Evolutionary conservation across 2,329 filamentous ascomycete genomes (phyloP).

Genomic region (Calonectria pauciramosa): DNA sequence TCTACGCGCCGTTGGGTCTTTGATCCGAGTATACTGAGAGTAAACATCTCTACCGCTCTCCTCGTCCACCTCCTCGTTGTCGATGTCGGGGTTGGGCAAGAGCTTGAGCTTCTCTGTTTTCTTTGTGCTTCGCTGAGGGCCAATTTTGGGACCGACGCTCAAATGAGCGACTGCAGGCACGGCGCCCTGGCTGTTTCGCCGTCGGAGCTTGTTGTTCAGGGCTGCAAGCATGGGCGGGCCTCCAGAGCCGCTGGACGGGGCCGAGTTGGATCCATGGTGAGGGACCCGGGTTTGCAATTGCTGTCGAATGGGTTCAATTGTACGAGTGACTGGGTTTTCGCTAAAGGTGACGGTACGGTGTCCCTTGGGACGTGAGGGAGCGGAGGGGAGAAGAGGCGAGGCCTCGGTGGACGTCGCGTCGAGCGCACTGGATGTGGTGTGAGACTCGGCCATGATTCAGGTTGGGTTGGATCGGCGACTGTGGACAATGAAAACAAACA

Average conservation of each 20-base stretch:
- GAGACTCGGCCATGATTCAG: constrained; percentile 44
- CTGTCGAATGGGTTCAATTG: constrained; percentile 65
- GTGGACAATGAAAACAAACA: constrained; percentile 18
- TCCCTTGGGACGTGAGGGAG: constrained; percentile 57
- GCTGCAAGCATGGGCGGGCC: constrained; percentile 77
- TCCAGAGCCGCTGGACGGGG: constrained; percentile 49
- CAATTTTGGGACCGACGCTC: constrained; percentile 76
- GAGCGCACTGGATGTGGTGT: constrained; percentile 33
- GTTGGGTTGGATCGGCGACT: constrained; percentile 24
- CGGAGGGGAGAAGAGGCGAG: constrained; percentile 52
- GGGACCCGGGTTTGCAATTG: constrained; percentile 46
- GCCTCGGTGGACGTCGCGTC: constrained; percentile 47
- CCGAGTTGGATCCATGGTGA: constrained; percentile 39
- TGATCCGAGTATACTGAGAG: constrained; percentile 97
- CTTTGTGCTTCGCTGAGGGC: constrained; percentile 94
- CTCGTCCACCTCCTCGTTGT: constrained; percentile 82
- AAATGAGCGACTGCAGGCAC: constrained; percentile 54
- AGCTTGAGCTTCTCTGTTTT: constrained; percentile 97
- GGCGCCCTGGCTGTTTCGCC: constrained; percentile 84
- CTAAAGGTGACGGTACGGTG: constrained; percentile 83
- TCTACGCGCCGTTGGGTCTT: constrained; percentile 91
- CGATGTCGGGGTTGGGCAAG: constrained; percentile 90
- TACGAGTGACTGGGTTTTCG: constrained; percentile 74
- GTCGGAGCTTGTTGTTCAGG: constrained; percentile 87
- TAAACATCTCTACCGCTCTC: constrained; percentile 97